Evolutionary conservation across 495 filamentous ascomycete species (phyloP), one percentile per base, ranked within the genome.

Genomic region (Penicillium flavigenum): DNA sequence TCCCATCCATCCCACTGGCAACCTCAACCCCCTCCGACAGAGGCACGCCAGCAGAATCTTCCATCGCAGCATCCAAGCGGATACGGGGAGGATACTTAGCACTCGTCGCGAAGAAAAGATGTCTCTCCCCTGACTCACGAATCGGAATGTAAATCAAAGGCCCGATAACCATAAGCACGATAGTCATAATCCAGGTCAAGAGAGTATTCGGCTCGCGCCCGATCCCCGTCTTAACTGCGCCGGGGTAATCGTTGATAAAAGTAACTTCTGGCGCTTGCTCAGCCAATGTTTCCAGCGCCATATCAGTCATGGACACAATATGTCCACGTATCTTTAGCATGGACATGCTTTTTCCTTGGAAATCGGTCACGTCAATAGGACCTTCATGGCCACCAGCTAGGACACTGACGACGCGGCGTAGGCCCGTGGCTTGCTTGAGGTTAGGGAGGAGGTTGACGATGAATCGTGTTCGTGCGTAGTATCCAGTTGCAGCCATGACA

Each of bases 391-490:
- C 76, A 4, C 69, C 79, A 0, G 65, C 75, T 5, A 80, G 66
- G n/a, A 89, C 79, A 34, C 67, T 74, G 19, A 91, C 76, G 7
- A 91, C 83, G 2, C 87, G 83, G 1, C 76, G 74, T n/a, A 82
- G 75, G 1, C 56, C 24, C 1, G 73, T 47, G 0, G 83, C 77
- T 7, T 63, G 47, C 26, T 69, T 70, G 0, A 90, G 63, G 0
- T 82, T 77, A 0, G 88, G 86, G 2, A 91, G 79, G 2, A 91
- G 78, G 62, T 87, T 86, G 42, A 69, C 54, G 22, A 80, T 77
- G 66, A 89, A 88, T 39, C 86, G 81, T 46, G 81, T 76, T 16
- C 88, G 84, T 26, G 81, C 72, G 68, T 89, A 89, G 71, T 83
- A 85, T 47, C 69, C 73, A 4, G 88, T 67, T 16, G 82, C 68